These are phyloP conservation scores for Mycena rosella DNA, from an alignment of 768 basidiomycete genomes.

Conservation along the genomic window DNA sequence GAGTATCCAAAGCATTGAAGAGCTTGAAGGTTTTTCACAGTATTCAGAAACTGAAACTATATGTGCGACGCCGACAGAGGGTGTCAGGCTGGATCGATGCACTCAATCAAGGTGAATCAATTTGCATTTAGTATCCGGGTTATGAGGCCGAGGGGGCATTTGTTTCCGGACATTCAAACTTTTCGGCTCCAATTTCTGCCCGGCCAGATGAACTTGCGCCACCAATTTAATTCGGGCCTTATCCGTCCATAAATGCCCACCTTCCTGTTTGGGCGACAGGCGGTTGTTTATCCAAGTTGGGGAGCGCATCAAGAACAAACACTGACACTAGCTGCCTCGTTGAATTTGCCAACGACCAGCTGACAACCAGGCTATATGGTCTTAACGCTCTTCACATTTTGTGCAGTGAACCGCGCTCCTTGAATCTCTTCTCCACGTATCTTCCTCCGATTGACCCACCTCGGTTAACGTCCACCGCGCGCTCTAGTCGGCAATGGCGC, in stretches of 20 bases:
- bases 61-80: too few relatives aligned
- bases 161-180: too few relatives aligned
- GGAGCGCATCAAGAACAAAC: not conserved
- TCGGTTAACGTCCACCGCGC: not conserved
- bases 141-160: too few relatives aligned
- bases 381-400: not conserved
- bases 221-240: not conserved
- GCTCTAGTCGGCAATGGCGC: constrained; percentile 62
- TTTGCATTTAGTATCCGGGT: too few relatives aligned
- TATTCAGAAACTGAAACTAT: too few relatives aligned
- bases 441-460: not conserved
- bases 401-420: constrained; percentile 3
- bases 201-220: too few relatives aligned
- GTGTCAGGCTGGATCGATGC: too few relatives aligned
- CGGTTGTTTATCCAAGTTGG: constrained; percentile 10
- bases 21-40: too few relatives aligned
- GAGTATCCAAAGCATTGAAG: too few relatives aligned
- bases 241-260: not conserved
- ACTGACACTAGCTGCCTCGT: not conserved
- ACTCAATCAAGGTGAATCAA: too few relatives aligned
- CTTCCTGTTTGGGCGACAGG: not conserved
- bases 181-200: too few relatives aligned
- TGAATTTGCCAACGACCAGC: not conserved
- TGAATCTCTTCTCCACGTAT: not conserved
- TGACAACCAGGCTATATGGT: constrained; percentile 15